These are phyloP conservation scores for Chernovozyma sophiae-reginae DNA, from an alignment of 1,139 yeast species.

Conservation along the genomic window DNA sequence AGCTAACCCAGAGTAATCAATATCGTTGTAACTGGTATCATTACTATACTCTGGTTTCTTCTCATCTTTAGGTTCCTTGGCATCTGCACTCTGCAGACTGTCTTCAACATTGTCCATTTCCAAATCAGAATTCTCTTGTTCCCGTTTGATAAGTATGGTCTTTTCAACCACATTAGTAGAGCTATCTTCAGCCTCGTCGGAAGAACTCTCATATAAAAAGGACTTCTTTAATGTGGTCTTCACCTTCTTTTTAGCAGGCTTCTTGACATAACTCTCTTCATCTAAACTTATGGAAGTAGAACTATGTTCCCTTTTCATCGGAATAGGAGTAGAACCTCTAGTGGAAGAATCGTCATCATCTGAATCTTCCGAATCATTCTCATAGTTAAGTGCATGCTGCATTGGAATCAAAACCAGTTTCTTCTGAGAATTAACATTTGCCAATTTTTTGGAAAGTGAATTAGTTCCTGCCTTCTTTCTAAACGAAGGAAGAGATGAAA, in stretches of 20 bases:
- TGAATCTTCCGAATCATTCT: constrained; percentile 43
- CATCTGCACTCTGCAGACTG: constrained; percentile 4
- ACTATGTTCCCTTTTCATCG: constrained; percentile 24
- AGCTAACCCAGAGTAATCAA: constrained; percentile 25
- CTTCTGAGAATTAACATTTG: constrained; percentile 8
- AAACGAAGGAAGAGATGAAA: constrained; percentile 41
- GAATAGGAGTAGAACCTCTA: constrained; percentile 39
- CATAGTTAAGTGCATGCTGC: constrained; percentile 68
- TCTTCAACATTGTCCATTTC: constrained; percentile 4
- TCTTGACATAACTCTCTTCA: constrained; percentile 25
- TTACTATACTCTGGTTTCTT: constrained; percentile 6
- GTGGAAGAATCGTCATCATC: constrained; percentile 41
- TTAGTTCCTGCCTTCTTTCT: constrained; percentile 29
- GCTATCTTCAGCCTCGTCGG: constrained; percentile 30
- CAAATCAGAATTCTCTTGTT: constrained; percentile 5
- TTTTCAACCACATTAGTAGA: too few relatives aligned
- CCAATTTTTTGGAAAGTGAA: constrained; percentile 10
- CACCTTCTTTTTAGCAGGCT: constrained; percentile 17
- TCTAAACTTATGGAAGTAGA: constrained; percentile 16
- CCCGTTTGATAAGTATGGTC: constrained; percentile 1
- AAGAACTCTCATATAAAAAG: constrained; percentile 28
- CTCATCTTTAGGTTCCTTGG: constrained; percentile 7
- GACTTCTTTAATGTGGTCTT: constrained; percentile 17
- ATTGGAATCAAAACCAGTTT: constrained; percentile 19
- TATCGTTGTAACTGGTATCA: constrained; percentile 5